Conservation (phyloP, 2,329 filamentous ascomycete genomes). For the Elsinoe perseae region DNA sequence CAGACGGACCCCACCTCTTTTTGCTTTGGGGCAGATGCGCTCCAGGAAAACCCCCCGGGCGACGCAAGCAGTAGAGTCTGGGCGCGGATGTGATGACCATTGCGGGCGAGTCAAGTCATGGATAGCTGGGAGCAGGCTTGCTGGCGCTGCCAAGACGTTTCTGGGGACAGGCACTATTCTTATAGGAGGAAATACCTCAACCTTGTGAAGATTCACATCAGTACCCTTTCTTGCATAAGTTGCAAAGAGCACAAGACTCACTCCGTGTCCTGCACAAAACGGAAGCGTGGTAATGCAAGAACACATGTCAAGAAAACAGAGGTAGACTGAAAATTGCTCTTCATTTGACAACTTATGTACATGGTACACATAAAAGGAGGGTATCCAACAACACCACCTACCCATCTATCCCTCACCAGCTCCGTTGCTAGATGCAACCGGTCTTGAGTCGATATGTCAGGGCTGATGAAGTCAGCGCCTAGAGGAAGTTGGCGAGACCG, state of each 20-base stretch:
- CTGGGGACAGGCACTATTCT: not conserved
- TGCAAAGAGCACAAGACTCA: too few species aligned
- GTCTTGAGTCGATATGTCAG: not conserved
- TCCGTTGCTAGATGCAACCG: not conserved
- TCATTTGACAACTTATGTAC: slow-evolving; percentile 4
- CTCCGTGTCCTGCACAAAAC: too few species aligned
- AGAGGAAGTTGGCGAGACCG: slow-evolving; percentile 10
- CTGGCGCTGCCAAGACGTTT: not conserved
- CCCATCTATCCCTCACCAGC: not conserved
- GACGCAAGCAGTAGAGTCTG: not conserved
- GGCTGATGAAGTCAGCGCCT: too few species aligned
- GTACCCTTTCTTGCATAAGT: not conserved
- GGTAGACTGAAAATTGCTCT: not conserved
- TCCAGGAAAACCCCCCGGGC: not conserved
- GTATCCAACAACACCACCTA: not conserved
- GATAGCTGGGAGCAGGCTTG: not conserved
- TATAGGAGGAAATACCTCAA: not conserved
- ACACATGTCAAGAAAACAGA: not conserved
- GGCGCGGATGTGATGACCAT: not conserved
- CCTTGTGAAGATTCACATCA: not conserved
- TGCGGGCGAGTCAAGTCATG: not conserved
- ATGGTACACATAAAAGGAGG: slow-evolving; percentile 4
- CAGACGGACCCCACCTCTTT: not conserved
- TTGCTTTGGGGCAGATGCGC: not conserved
- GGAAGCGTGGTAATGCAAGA: not conserved